phyloP scores from a whole-genome alignment of 192 early-diverging fungal genomes.

The Podila epicladia region DNA sequence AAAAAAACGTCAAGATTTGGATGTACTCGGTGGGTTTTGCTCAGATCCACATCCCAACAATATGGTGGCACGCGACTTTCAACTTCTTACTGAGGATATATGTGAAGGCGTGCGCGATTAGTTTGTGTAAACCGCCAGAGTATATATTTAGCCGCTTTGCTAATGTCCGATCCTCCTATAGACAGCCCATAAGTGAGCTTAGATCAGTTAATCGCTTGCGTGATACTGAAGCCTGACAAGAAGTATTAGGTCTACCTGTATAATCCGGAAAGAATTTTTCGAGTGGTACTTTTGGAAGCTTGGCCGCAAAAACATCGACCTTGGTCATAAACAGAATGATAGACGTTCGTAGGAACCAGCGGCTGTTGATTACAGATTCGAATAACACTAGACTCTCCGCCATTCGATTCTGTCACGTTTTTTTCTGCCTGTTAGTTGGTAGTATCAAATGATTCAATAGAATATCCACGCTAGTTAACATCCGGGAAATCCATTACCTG shows the following conservation, averaged over 20 bases:
- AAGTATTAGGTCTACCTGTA: conserved; percentile 45
- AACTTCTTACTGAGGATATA: conserved; percentile 87
- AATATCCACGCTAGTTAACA: too few relatives aligned
- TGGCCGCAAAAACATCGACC: conserved; percentile 86
- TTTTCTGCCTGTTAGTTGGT: too few relatives aligned
- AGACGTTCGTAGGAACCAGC: conserved; percentile 91
- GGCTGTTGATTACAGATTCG: conserved; percentile 90
- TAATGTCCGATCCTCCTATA: conserved; percentile 63
- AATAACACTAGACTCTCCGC: conserved; percentile 90
- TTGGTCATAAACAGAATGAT: conserved; percentile 97
- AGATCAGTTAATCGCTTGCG: not conserved
- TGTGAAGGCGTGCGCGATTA: conserved; percentile 71
- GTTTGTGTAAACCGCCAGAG: conserved; percentile 88
- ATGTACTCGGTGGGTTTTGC: too few relatives aligned
- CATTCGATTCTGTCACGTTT: conserved; percentile 82
- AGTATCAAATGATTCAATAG: too few relatives aligned
- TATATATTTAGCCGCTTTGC: conserved; percentile 88
- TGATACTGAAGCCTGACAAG: not conserved
- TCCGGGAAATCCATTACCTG: conserved; percentile 54
- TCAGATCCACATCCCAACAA: too few relatives aligned
- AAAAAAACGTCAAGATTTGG: not conserved
- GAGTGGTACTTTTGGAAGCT: conserved; percentile 80
- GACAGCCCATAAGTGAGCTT: not conserved
- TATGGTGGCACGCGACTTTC: not conserved
- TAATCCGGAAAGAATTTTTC: conserved; percentile 91